Evolutionary conservation across 345 rosid genomes (phyloP), one percentile per base, ranked within the genome.

Genomic region (Citrus glauca): DNA sequence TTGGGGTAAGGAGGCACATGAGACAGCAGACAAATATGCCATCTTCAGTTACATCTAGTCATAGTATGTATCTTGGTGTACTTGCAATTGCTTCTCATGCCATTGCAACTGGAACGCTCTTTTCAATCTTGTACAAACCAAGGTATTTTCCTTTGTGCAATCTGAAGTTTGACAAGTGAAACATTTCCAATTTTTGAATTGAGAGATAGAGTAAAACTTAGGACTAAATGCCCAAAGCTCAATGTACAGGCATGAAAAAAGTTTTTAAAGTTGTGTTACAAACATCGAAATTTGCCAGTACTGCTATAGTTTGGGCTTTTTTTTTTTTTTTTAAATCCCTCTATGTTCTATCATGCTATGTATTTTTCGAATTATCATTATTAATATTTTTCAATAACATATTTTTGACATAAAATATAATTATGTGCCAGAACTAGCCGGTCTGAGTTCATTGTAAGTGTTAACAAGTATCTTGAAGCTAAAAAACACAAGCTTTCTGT

Each of bases 91-190:
- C n/a, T n/a, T n/a, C n/a, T n/a, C n/a, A n/a, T n/a, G n/a, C n/a
- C n/a, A n/a, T n/a, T n/a, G n/a, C n/a, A n/a, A n/a, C n/a, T n/a
- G n/a, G n/a, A n/a, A n/a, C n/a, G n/a, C n/a, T n/a, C n/a, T n/a
- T n/a, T n/a, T n/a, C n/a, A n/a, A 94, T 97, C 69, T 97, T 93
- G 88, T 94, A 97, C 86, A 97, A 94, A 86, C 99, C 99, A 83
- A 94, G 99, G 99, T 91, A 22, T 32, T 63, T 77, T 37, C 32
- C 55, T 22, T 27, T 40, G n/a, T 37, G 32, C 66, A 33, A 20
- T 2, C 57, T 59, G 66, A 35, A 37, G n/a, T 72, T 24, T 37
- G 33, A 35, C 14, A 35, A 72, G 60, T 72, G 65, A 22, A 59
- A 55, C 62, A 30, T 32, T 11, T 42, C 40, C 59, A 27, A 16